Conservation (phyloP, 1,284 basidiomycete genomes). For the Sphaerobolus stellatus region DNA sequence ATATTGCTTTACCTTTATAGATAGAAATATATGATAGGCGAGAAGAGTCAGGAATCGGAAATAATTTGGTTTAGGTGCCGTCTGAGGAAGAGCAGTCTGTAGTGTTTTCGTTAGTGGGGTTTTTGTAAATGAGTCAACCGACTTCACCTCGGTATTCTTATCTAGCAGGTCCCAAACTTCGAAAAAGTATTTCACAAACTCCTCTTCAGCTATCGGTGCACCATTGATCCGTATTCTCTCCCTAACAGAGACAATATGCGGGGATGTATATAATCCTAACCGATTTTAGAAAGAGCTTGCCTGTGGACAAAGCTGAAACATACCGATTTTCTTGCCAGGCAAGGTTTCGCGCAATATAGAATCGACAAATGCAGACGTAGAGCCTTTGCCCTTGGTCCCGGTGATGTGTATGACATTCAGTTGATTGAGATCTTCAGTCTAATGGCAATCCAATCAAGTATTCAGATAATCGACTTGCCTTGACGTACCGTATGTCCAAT, state of each 20-base stretch:
- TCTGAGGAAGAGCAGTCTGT: conserved; percentile 56
- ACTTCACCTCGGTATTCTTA: conserved; percentile 43
- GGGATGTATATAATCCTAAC: conserved; percentile 91
- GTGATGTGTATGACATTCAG: conserved; percentile 97
- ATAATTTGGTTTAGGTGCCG: conserved; percentile 82
- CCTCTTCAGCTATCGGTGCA: conserved; percentile 80
- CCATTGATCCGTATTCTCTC: conserved; percentile 97
- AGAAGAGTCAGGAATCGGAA: conserved; percentile 93
- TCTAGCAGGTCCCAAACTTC: conserved; percentile 93
- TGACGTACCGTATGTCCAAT: conserved; percentile 82
- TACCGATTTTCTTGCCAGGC: conserved; percentile 74
- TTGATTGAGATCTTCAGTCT: conserved; percentile 82
- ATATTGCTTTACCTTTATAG: conserved; percentile 51
- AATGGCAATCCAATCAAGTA: conserved; percentile 16
- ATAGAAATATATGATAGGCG: conserved; percentile 89
- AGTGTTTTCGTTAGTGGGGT: background rate
- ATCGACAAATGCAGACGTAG: conserved; percentile 90
- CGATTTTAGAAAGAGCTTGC: conserved; percentile 16
- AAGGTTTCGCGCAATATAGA: conserved; percentile 64
- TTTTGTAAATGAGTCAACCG: background rate
- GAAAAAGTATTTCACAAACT: conserved; percentile 92
- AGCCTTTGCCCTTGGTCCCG: conserved; percentile 99
- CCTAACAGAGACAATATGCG: conserved; percentile 93
- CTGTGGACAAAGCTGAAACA: conserved; percentile 4
- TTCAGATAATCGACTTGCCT: conserved; percentile 9